These are phyloP conservation scores for Kingdonia uniflora DNA, from an alignment of 164 flowering plant species.

Conservation along the genomic window DNA sequence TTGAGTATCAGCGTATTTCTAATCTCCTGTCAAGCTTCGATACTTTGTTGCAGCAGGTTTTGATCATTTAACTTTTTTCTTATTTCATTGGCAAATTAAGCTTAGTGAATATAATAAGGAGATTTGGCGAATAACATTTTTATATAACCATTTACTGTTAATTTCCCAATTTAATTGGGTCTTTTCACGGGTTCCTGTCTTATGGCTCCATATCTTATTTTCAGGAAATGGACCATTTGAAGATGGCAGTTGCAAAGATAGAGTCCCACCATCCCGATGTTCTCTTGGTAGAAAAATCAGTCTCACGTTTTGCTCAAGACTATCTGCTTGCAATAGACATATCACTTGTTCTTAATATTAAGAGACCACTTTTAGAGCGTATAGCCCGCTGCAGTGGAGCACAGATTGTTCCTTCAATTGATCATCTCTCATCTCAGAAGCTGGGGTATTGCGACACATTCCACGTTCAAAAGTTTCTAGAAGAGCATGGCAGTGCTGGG, in stretches of 20 bases:
- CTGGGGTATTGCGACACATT: slow-evolving; percentile 76
- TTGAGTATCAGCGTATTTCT: slow-evolving; percentile 89
- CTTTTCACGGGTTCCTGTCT: slow-evolving; percentile 3
- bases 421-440: slow-evolving; percentile 65
- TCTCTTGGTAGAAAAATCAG: slow-evolving; percentile 93
- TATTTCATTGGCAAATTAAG: background rate
- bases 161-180: background rate
- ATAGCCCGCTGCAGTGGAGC: slow-evolving; percentile 94
- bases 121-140: too few relatives aligned
- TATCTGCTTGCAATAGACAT: slow-evolving; percentile 81
- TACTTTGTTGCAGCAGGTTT: slow-evolving; percentile 89
- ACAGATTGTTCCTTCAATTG: slow-evolving; percentile 84
- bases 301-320: slow-evolving; percentile 87
- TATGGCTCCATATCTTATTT: background rate
- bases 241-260: slow-evolving; percentile 96
- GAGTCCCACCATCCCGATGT: slow-evolving; percentile 70
- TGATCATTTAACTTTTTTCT: slow-evolving; percentile 1
- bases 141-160: too few relatives aligned
- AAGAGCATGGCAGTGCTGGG: slow-evolving; percentile 81
- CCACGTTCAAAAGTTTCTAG: slow-evolving; percentile 66
- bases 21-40: slow-evolving; percentile 83
- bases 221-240: slow-evolving; percentile 93
- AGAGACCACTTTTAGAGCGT: slow-evolving; percentile 86
- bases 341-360: slow-evolving; percentile 84
- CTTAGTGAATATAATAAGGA: background rate